Conservation (phyloP, 228 moss, liverwort and hornwort genomes). For the Sphagnum fallax region DNA sequence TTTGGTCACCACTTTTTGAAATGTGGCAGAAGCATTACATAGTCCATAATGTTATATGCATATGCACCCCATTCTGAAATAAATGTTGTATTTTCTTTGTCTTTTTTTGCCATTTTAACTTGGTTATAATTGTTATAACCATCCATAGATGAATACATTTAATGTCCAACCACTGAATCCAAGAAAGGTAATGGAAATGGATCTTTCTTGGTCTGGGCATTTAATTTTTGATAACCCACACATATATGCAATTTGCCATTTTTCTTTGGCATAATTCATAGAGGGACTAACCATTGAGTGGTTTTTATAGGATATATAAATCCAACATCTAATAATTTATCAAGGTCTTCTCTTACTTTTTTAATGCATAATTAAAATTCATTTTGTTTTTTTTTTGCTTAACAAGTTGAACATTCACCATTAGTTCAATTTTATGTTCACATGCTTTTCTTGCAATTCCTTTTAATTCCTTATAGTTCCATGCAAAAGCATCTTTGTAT, state of each 20-base stretch:
- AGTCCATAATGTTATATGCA: not conserved
- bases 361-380: not conserved
- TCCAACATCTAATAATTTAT: not conserved
- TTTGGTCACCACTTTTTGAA: not conserved
- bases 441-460: too few relatives aligned
- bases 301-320: too few relatives aligned
- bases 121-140: not conserved
- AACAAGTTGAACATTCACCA: too few relatives aligned
- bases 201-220: not conserved
- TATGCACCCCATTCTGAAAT: not conserved
- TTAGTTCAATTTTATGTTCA: too few relatives aligned
- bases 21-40: not conserved
- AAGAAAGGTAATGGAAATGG: not conserved
- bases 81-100: not conserved
- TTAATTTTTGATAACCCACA: not conserved
- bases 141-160: not conserved
- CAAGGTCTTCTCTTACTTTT: not conserved
- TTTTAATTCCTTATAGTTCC: too few relatives aligned
- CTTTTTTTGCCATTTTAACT: not conserved
- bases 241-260: not conserved
- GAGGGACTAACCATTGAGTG: too few relatives aligned
- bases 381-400: too few relatives aligned
- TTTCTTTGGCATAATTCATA: not conserved
- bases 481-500: too few relatives aligned
- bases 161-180: not conserved